A percentile compares a stretch with the other conserved stretches of the same genome.
Evolutionary conservation across 2,329 filamentous ascomycete species (phyloP).

Genomic region (Clathrospora elynae): DNA sequence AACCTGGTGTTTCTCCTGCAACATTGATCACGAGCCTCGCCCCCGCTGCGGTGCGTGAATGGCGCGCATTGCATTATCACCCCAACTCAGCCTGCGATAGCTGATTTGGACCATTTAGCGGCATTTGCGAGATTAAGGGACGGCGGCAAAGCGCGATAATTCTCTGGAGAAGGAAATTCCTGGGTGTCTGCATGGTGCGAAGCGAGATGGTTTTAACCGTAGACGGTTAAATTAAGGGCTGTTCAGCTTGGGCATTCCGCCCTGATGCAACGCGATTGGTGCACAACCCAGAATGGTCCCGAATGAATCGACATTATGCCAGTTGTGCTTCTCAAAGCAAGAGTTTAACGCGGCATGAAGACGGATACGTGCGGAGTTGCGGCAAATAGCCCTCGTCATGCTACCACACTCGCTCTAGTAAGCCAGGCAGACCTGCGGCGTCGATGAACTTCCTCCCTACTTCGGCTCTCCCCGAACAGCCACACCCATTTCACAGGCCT

Average conservation of each 20-base stretch:
- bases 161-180: conserved; percentile 22
- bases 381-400: conserved; percentile 18
- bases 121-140: conserved; percentile 19
- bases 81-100: conserved; percentile 22
- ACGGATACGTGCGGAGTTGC: conserved; percentile 20
- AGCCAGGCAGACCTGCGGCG: conserved; percentile 34
- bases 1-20: conserved; percentile 26
- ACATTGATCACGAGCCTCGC: conserved; percentile 31
- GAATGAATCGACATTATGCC: conserved; percentile 16
- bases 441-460: conserved; percentile 20
- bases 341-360: conserved; percentile 16
- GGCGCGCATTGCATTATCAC: conserved; percentile 35
- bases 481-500: conserved; percentile 36
- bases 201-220: too few species aligned
- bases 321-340: conserved; percentile 14
- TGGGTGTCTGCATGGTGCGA: too few species aligned
- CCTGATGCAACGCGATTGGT: conserved; percentile 19
- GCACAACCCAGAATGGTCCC: conserved; percentile 6
- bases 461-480: conserved; percentile 36
- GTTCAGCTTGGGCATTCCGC: conserved; percentile 12
- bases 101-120: conserved; percentile 29
- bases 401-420: conserved; percentile 20
- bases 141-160: conserved; percentile 35
- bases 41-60: conserved; percentile 37
- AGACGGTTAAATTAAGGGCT: conserved; percentile 18